Conservation (phyloP, 2,329 filamentous ascomycete genomes). For the Paecilomyces variotii region DNA sequence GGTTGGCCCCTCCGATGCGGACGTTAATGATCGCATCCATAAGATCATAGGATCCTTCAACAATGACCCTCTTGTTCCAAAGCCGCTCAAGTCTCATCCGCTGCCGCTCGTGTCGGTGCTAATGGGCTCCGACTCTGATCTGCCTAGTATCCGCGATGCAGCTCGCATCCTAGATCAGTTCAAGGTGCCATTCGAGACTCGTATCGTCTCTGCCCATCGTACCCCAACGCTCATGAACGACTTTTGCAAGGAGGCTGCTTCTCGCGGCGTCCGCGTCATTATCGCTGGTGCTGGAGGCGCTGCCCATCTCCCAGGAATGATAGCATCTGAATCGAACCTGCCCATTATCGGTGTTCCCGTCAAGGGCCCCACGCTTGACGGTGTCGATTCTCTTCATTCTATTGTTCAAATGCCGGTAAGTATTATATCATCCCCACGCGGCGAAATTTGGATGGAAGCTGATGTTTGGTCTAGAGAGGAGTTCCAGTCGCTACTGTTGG, state of each 20-base stretch:
- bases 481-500: slow-evolving; percentile 62
- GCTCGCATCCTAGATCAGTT: slow-evolving; percentile 21
- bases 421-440: slow-evolving; percentile 5
- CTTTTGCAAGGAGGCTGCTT: slow-evolving; percentile 53
- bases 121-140: slow-evolving; percentile 8
- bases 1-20: slow-evolving; percentile 54
- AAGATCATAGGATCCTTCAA: background rate
- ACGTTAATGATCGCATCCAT: slow-evolving; percentile 34
- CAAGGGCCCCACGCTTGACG: slow-evolving; percentile 59
- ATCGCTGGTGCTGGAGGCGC: slow-evolving; percentile 64
- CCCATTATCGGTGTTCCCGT: slow-evolving; percentile 67
- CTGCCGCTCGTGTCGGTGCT: background rate
- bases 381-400: slow-evolving; percentile 55
- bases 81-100: background rate
- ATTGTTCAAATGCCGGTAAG: slow-evolving; percentile 63
- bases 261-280: slow-evolving; percentile 56
- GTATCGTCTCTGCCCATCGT: slow-evolving; percentile 45
- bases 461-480: slow-evolving; percentile 38
- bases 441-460: background rate
- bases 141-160: slow-evolving; percentile 19
- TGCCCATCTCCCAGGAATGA: slow-evolving; percentile 61
- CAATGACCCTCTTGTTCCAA: slow-evolving; percentile 7
- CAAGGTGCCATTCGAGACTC: slow-evolving; percentile 21
- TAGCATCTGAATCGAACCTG: slow-evolving; percentile 56
- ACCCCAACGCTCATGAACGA: slow-evolving; percentile 58